Evolutionary conservation across 78 protist genomes (phyloP).

Genomic region (Pigoraptor vietnamica): DNA sequence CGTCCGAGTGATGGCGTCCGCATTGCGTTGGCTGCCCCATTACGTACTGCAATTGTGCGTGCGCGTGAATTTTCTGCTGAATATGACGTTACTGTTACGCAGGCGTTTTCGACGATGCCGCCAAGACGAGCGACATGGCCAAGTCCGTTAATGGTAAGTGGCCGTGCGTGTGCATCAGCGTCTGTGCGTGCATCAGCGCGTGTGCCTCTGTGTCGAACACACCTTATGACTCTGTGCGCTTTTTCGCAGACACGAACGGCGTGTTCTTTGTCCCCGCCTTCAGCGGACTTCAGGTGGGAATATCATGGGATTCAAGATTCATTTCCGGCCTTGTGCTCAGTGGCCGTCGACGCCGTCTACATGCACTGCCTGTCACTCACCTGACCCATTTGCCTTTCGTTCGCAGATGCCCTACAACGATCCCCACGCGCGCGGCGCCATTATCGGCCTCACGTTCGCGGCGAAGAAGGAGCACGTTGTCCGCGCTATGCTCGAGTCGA

Average conservation of each 20-base stretch:
- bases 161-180: neutral
- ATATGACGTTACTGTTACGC: neutral
- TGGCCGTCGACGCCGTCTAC: too few species aligned
- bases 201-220: too few species aligned
- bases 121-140: neutral
- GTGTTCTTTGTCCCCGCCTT: neutral
- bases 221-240: neutral
- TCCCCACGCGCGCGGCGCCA: neutral
- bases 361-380: too few species aligned
- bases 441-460: neutral
- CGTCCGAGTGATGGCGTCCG: too few species aligned
- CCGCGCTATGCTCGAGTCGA: neutral
- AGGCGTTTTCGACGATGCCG: neutral
- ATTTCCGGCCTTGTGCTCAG: too few species aligned
- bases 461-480: neutral
- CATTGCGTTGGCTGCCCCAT: too few species aligned
- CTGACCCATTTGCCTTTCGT: neutral
- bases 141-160: neutral
- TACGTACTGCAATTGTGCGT: too few species aligned
- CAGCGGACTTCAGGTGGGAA: neutral
- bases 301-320: too few species aligned
- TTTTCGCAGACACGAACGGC: neutral
- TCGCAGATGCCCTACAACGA: slow-evolving; percentile 1
- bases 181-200: too few species aligned
- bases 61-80: neutral